A percentile compares a stretch with the other conserved stretches of the same genome.
These are phyloP conservation scores for Coniochaeta pulveracea DNA, from an alignment of 2,329 filamentous ascomycete genomes.

Conservation along the genomic window DNA sequence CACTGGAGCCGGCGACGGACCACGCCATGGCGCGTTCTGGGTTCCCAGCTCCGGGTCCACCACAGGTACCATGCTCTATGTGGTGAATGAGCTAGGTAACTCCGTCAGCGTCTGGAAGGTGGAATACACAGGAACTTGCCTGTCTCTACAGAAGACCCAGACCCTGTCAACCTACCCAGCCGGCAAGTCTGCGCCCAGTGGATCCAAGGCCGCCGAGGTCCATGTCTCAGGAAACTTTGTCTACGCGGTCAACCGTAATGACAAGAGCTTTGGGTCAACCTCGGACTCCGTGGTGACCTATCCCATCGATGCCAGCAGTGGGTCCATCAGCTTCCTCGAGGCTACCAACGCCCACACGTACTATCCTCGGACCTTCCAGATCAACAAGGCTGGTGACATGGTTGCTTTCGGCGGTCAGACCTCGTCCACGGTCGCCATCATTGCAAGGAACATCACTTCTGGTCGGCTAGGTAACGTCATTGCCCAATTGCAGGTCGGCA, in stretches of 20 bases:
- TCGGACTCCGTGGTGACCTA: slow-evolving; percentile 47
- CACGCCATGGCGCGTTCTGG: slow-evolving; percentile 42
- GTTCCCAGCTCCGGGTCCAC: slow-evolving; percentile 17
- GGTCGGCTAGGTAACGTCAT: slow-evolving; percentile 41
- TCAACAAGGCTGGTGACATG: slow-evolving; percentile 46
- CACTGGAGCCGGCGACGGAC: slow-evolving; percentile 34
- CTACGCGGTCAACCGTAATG: slow-evolving; percentile 51
- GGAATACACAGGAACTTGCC: slow-evolving; percentile 31
- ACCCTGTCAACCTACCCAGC: slow-evolving; percentile 33
- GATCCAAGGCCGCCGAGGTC: slow-evolving; percentile 44
- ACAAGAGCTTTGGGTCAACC: slow-evolving; percentile 40
- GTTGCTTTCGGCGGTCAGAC: slow-evolving; percentile 54
- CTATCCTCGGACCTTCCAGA: slow-evolving; percentile 50
- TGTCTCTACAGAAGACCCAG: slow-evolving; percentile 32
- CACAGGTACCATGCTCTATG: slow-evolving; percentile 21
- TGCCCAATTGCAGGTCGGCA: slow-evolving; percentile 26
- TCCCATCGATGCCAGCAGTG: slow-evolving; percentile 29
- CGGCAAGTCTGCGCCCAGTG: slow-evolving; percentile 26
- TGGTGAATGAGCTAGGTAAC: slow-evolving; percentile 37
- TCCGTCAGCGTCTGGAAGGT: slow-evolving; percentile 38
- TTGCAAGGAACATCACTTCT: slow-evolving; percentile 39
- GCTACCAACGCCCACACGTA: slow-evolving; percentile 44
- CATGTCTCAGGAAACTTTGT: slow-evolving; percentile 40
- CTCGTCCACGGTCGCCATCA: slow-evolving; percentile 45
- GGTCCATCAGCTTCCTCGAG: slow-evolving; percentile 38